Evolutionary conservation across 495 filamentous ascomycete genomes (phyloP).

Genomic region (Penicillium turbatum): DNA sequence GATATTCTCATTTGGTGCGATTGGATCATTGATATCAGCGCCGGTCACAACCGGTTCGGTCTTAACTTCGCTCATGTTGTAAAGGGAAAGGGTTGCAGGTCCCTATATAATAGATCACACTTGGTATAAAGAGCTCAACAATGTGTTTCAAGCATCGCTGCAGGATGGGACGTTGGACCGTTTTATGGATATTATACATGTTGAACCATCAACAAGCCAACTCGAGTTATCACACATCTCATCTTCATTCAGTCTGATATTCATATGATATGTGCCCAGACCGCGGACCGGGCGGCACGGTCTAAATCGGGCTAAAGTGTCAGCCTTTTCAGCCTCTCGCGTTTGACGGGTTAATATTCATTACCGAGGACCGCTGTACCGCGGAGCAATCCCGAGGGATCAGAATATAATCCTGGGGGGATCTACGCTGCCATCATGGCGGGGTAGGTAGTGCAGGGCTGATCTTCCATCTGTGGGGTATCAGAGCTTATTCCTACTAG

Average conservation of each 20-base stretch:
- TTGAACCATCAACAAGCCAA: neutral
- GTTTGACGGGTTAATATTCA: neutral
- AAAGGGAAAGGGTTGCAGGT: neutral
- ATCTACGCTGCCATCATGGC: neutral
- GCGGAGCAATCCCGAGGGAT: neutral
- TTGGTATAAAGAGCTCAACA: no score
- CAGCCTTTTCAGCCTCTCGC: neutral
- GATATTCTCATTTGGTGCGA: neutral
- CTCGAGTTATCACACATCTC: neutral
- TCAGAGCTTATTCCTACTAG: neutral
- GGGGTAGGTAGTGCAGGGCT: neutral
- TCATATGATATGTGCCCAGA: neutral
- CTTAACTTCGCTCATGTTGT: neutral
- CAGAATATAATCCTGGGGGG: neutral
- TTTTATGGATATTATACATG: no score
- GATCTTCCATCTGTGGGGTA: neutral
- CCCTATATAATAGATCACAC: no score
- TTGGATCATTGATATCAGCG: neutral
- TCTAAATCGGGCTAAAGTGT: neutral
- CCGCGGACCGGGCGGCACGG: conserved; percentile 2
- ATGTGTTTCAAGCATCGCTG: no score
- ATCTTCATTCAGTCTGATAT: neutral
- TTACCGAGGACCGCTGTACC: neutral
- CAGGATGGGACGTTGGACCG: no score
- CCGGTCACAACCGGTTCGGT: neutral